Evolutionary conservation across 2,329 filamentous ascomycete species (phyloP).

Genomic region (Neofusicoccum kwambonambiense): DNA sequence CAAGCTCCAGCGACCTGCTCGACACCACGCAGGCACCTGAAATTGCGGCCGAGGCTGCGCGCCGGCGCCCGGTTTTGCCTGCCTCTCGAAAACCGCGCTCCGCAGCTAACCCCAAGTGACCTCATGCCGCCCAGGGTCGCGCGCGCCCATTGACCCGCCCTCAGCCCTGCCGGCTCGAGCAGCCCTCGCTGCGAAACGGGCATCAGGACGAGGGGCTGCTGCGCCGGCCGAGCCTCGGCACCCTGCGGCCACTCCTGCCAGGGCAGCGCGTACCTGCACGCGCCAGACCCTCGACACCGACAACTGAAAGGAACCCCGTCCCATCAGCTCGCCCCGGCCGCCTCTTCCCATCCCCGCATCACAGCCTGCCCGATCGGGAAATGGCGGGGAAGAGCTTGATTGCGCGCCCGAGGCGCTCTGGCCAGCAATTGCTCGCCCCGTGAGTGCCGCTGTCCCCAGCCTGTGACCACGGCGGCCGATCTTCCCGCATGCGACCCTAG

Average conservation of each 20-base stretch:
- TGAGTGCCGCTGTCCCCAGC: background rate
- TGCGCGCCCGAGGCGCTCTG: background rate
- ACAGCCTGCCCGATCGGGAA: background rate
- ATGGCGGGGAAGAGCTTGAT: constrained; percentile 3
- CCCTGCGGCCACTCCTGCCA: background rate
- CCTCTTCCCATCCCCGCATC: constrained; percentile 4
- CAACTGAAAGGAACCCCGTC: background rate
- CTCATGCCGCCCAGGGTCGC: background rate
- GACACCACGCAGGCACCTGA: background rate
- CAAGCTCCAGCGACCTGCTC: background rate
- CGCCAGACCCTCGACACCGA: background rate
- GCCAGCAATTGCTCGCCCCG: background rate
- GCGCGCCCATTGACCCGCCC: background rate
- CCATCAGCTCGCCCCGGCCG: background rate
- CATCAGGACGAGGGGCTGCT: background rate
- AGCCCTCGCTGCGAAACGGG: background rate
- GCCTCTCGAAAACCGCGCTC: background rate
- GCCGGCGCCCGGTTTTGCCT: background rate
- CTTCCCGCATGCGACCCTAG: background rate
- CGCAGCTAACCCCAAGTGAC: background rate
- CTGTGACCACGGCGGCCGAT: background rate
- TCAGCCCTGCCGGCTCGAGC: constrained; percentile 11
- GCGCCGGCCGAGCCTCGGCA: background rate
- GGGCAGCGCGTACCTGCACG: constrained; percentile 9
- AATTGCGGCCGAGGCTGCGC: constrained; percentile 3